phyloP scores from a whole-genome alignment of 495 filamentous ascomycete species.

The Trichoderma orchidacearum region DNA sequence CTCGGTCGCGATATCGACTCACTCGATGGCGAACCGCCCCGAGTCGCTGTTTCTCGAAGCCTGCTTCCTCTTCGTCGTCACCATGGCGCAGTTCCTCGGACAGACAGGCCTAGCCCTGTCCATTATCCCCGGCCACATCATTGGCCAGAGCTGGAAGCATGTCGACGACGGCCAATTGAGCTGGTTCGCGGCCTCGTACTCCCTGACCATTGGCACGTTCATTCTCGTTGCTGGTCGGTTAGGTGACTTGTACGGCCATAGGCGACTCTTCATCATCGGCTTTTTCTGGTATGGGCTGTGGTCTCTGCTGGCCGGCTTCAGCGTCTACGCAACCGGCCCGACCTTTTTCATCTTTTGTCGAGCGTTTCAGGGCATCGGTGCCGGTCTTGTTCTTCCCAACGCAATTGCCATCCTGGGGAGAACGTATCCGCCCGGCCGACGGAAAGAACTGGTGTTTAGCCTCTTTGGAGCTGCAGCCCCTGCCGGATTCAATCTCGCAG shows the following conservation, averaged over 20 bases:
- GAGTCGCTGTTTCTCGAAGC: slow-evolving; percentile 5
- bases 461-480: slow-evolving; percentile 51
- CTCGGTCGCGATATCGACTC: neutral
- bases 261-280: slow-evolving; percentile 46
- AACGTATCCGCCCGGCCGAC: slow-evolving; percentile 33
- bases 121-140: slow-evolving; percentile 25
- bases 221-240: slow-evolving; percentile 52
- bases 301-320: slow-evolving; percentile 45
- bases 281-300: slow-evolving; percentile 51
- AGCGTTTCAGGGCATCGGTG: slow-evolving; percentile 47
- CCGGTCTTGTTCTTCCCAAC: slow-evolving; percentile 48
- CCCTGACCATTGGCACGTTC: slow-evolving; percentile 51
- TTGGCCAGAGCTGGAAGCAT: slow-evolving; percentile 29
- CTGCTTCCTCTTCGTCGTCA: slow-evolving; percentile 12
- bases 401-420: slow-evolving; percentile 44
- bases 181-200: slow-evolving; percentile 41
- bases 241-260: slow-evolving; percentile 55
- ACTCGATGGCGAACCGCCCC: neutral
- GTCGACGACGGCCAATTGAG: slow-evolving; percentile 25
- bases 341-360: slow-evolving; percentile 47
- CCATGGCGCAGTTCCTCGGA: slow-evolving; percentile 18
- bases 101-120: slow-evolving; percentile 22
- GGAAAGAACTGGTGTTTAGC: slow-evolving; percentile 46
- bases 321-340: slow-evolving; percentile 10
- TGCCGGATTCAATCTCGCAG: slow-evolving; percentile 26